Conservation (phyloP, 1,139 yeast genomes). For the Pneumocystis carinii region DNA sequence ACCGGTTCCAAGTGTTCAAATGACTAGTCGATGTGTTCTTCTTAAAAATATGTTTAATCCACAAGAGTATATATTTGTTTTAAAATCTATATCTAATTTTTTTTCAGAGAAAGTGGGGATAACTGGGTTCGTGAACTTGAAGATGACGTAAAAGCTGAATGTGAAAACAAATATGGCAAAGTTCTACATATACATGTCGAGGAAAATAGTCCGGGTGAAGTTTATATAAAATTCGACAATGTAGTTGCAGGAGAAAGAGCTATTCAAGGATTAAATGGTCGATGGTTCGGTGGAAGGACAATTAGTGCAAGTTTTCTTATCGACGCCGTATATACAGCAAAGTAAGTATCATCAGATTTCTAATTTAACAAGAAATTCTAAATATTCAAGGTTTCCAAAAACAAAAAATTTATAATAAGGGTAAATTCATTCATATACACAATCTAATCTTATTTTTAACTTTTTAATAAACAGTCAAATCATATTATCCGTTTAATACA, state of each 20-base stretch:
- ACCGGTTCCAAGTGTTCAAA: slow-evolving; percentile 3
- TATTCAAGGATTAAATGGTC: slow-evolving; percentile 24
- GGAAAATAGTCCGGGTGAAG: slow-evolving; percentile 23
- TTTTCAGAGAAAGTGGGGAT: slow-evolving; percentile 23
- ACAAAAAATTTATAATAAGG: slow-evolving; percentile 11
- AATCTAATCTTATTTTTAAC: background rate
- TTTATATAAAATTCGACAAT: slow-evolving; percentile 24
- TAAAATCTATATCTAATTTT: slow-evolving; percentile 1
- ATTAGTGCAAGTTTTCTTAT: slow-evolving; percentile 23
- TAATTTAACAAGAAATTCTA: background rate
- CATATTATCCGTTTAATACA: too few relatives aligned
- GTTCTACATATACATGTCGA: slow-evolving; percentile 25
- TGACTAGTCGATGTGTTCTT: slow-evolving; percentile 22
- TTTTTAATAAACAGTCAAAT: background rate
- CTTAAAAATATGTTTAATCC: slow-evolving; percentile 27
- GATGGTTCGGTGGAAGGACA: slow-evolving; percentile 26
- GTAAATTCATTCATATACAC: background rate
- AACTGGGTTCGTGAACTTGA: slow-evolving; percentile 26
- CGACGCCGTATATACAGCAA: slow-evolving; percentile 22
- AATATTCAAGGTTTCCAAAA: slow-evolving; percentile 11
- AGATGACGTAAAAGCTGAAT: slow-evolving; percentile 26
- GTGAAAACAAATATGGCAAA: slow-evolving; percentile 27
- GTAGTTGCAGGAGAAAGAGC: slow-evolving; percentile 23
- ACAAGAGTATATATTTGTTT: slow-evolving; percentile 17
- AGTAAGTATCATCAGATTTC: background rate